Conservation (phyloP, 306 rosid genomes). For the Cucurbita moschata region DNA sequence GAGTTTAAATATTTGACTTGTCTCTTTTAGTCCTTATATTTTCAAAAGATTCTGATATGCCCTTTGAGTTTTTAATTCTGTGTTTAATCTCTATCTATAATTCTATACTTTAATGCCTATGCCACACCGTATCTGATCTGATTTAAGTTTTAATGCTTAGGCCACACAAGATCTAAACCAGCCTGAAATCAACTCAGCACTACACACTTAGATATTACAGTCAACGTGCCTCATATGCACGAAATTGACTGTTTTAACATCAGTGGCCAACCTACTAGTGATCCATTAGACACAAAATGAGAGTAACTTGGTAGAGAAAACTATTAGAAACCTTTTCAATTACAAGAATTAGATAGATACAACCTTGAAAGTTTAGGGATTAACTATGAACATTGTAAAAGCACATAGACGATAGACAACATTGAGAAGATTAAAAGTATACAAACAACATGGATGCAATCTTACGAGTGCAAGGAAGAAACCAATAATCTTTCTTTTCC, state of each 20-base stretch:
- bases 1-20: not conserved
- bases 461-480: not conserved
- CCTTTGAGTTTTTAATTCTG: not conserved
- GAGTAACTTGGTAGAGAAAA: not conserved
- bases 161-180: not conserved
- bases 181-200: not conserved
- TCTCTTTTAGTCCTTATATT: not conserved
- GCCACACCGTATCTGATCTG: not conserved
- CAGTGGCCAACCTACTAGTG: not conserved
- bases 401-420: not conserved
- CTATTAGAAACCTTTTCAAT: not conserved
- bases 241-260: not conserved
- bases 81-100: not conserved
- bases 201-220: not conserved
- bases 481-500: not conserved
- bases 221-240: not conserved
- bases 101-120: not conserved
- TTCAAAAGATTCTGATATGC: not conserved
- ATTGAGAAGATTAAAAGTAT: not conserved
- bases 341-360: not conserved
- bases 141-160: not conserved
- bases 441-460: not conserved
- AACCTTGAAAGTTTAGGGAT: not conserved
- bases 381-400: not conserved
- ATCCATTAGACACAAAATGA: not conserved